These are phyloP conservation scores for Penicillium daleae DNA, from an alignment of 495 filamentous ascomycete species.

Conservation along the genomic window DNA sequence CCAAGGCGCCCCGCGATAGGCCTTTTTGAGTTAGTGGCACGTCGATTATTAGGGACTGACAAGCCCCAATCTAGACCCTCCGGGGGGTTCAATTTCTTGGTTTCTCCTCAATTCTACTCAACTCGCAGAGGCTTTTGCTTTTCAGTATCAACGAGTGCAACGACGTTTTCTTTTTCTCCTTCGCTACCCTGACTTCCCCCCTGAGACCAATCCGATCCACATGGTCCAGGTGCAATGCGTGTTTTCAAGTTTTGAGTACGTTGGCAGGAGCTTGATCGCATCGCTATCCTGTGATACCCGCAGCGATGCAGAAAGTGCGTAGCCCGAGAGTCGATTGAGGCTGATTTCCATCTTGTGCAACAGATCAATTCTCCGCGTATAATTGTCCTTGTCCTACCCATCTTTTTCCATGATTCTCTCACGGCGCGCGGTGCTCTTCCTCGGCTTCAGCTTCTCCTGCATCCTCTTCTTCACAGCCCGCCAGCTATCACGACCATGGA, in stretches of 20 bases:
- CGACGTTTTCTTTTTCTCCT: not conserved
- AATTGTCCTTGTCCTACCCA: constrained; percentile 6
- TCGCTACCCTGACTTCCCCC: not conserved
- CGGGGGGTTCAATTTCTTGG: constrained; percentile 3
- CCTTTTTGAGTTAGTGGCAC: not conserved
- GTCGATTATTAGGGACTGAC: constrained; percentile 6
- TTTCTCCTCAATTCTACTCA: not conserved
- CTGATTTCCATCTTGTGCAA: constrained; percentile 22
- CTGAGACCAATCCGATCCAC: not conserved
- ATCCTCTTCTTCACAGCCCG: constrained; percentile 37
- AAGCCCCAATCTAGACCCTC: constrained; percentile 8
- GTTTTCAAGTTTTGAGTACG: not conserved
- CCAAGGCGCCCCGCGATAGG: constrained; percentile 10
- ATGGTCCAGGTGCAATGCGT: constrained; percentile 2
- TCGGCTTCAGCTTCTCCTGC: constrained; percentile 43
- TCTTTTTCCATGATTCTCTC: constrained; percentile 41
- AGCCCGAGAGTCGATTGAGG: not conserved
- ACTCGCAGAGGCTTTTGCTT: not conserved
- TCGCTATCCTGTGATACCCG: not conserved
- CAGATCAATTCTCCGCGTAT: constrained; percentile 26
- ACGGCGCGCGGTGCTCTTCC: constrained; percentile 40
- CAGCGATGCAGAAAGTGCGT: not conserved
- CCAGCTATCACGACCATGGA: constrained; percentile 40
- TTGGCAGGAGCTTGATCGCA: not conserved
- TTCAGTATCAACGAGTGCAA: not conserved